phyloP scores from a whole-genome alignment of 192 early-diverging fungal species.

The Podila minutissima region DNA sequence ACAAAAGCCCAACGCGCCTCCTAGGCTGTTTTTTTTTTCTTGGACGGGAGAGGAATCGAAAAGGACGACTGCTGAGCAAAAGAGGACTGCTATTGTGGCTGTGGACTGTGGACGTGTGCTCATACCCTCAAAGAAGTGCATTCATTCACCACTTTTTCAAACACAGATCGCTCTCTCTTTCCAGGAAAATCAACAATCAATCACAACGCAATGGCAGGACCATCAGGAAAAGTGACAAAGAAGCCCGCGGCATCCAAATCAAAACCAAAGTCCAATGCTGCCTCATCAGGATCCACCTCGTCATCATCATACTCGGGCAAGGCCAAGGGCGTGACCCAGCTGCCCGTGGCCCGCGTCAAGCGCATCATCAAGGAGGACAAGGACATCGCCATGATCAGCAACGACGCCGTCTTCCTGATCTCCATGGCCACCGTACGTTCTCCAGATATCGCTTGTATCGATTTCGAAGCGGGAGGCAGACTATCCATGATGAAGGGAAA shows the following conservation, averaged over 20 bases:
- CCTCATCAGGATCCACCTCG: slow-evolving; percentile 9
- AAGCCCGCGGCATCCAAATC: slow-evolving; percentile 10
- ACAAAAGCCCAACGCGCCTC: too few relatives aligned
- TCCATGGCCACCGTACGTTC: slow-evolving; percentile 67
- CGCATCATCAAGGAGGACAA: slow-evolving; percentile 82
- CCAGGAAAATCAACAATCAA: background rate
- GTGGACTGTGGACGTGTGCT: too few relatives aligned
- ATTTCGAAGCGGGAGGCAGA: too few relatives aligned
- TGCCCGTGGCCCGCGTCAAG: slow-evolving; percentile 75
- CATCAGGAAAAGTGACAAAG: slow-evolving; percentile 37
- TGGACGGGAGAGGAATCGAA: too few relatives aligned
- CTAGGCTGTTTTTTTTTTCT: too few relatives aligned
- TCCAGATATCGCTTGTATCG: too few relatives aligned
- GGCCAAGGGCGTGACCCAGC: slow-evolving; percentile 58
- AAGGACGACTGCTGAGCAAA: too few relatives aligned
- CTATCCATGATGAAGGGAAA: background rate
- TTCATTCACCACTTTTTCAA: background rate
- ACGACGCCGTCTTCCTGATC: slow-evolving; percentile 74
- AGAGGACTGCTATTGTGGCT: too few relatives aligned
- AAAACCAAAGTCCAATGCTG: background rate
- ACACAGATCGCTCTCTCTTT: background rate
- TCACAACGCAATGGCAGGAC: background rate
- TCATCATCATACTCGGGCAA: slow-evolving; percentile 11
- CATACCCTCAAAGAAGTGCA: background rate
- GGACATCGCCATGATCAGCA: slow-evolving; percentile 72